Evolutionary conservation across 495 filamentous ascomycete genomes (phyloP), one percentile per base, ranked within the genome.

Genomic region (Astrothelium subdiscretum): DNA sequence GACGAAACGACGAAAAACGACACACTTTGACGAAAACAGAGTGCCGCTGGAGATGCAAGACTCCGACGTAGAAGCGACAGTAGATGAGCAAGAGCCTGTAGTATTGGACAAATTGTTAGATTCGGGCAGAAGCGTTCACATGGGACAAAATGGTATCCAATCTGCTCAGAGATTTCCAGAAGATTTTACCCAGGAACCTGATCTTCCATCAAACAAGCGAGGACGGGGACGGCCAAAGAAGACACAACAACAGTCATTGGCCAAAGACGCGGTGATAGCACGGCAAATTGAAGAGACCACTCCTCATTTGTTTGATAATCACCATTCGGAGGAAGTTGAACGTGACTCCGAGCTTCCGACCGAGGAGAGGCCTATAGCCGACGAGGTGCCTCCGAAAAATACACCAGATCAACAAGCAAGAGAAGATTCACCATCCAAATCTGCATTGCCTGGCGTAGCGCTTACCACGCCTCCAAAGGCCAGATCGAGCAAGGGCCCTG

Each of bases 11-110:
- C 51, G 58, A 26, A 62, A 67, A 29, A 67, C 67, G 20, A 67
- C 67, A 12, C 66, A 67, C 40, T 67, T 65, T 54, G 67, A 69
- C 40, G 67, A 69, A 67, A 26, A 32, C 61, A 18, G 59, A 62
- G n/a, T 57, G 59, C 44, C 10, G 8, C 15, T 24, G 40, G 57
- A 57, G 54, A 12, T 65, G 64, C 32, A 62, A 60, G 5, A 40
- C 54, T 15, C 67, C 52, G n/a, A 69, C 20, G 18, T 32, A 63
- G 29, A 65, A 44, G 27, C 65, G 63, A 32, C 62, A 65, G 59
- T 59, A 67, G 43, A 62, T 57, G 31, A 54, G 20, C 32, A 61
- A 62, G 3, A 61, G 35, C 20, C n/a, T 51, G 5, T 22, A 29
- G 15, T 29, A 60, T 13, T 42, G 59, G 44, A 31, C 27, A 15